Percentiles rank a stretch among this genome's conserved stretches.
Conservation (phyloP, 2,329 filamentous ascomycete genomes). For the Fusarium sp. region DNA sequence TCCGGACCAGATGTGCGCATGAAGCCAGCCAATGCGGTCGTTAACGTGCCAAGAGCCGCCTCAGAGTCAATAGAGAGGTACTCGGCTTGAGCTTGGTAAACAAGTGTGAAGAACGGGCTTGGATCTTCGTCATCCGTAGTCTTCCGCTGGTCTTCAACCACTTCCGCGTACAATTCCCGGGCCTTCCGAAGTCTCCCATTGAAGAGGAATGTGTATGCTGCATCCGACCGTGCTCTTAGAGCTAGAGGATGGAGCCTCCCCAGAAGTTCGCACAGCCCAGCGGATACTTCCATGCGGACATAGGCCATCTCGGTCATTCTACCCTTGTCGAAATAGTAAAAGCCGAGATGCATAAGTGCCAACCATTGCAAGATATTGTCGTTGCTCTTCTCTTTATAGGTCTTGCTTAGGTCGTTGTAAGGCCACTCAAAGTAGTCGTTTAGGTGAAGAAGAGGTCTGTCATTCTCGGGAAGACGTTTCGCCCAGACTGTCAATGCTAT, state of each 20-base stretch:
- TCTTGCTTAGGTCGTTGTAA: background rate
- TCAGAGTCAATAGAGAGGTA: background rate
- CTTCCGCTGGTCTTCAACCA: background rate
- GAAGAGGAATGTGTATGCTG: background rate
- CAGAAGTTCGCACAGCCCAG: background rate
- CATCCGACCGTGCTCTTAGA: background rate
- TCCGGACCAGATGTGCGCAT: background rate
- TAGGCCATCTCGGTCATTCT: background rate
- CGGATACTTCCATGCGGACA: background rate
- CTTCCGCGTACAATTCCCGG: background rate
- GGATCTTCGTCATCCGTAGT: background rate
- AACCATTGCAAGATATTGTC: background rate
- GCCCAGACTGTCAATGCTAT: background rate
- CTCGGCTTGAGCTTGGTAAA: background rate
- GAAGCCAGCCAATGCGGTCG: background rate
- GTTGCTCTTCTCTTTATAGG: background rate
- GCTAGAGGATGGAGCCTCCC: background rate
- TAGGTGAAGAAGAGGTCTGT: background rate
- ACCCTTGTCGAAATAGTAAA: background rate
- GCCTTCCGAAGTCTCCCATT: background rate
- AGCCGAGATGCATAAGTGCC: background rate
- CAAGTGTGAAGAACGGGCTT: background rate
- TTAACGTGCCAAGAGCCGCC: background rate
- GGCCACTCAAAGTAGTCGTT: background rate
- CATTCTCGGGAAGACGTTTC: background rate